A percentile compares a stretch with the other conserved stretches of the same genome.
Evolutionary conservation across 352 stramenopile genomes (phyloP).

Genomic region (Phytophthora tentaculata): DNA sequence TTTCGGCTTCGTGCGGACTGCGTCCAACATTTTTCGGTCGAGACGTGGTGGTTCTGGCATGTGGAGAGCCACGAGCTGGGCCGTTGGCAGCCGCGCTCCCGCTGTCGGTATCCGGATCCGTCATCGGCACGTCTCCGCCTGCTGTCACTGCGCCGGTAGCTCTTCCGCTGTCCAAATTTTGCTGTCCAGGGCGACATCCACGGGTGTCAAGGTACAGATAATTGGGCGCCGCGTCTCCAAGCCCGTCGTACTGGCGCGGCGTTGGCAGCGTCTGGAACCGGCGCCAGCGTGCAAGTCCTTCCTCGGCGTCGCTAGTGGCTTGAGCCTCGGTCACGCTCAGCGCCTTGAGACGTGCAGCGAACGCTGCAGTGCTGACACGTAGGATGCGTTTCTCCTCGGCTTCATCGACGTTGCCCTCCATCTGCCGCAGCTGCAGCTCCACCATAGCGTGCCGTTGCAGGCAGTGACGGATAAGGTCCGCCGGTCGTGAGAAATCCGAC

Average conservation of each 20-base stretch:
- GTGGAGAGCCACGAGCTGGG: conserved; percentile 3
- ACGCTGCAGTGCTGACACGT: conserved; percentile 27
- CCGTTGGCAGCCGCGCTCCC: conserved; percentile 9
- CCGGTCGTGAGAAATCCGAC: conserved; percentile 46
- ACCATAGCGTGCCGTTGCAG: conserved; percentile 63
- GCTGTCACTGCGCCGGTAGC: conserved; percentile 7
- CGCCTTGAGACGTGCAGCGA: conserved; percentile 36
- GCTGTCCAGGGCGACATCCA: conserved; percentile 17
- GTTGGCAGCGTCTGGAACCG: conserved; percentile 30
- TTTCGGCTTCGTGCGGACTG: conserved; percentile 25
- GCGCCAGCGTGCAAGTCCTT: conserved; percentile 39
- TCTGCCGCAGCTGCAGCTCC: conserved; percentile 50
- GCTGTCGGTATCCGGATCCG: conserved; percentile 26
- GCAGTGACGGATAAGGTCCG: conserved; percentile 51
- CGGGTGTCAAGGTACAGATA: conserved; percentile 70
- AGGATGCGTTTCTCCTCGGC: conserved; percentile 28
- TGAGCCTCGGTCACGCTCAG: conserved; percentile 30
- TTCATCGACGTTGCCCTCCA: conserved; percentile 30
- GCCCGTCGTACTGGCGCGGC: conserved; percentile 34
- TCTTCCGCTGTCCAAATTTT: conserved; percentile 4
- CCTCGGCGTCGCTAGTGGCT: conserved; percentile 24
- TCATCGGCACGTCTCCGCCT: conserved; percentile 45
- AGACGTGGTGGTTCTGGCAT: neutral
- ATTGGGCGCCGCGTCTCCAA: conserved; percentile 44
- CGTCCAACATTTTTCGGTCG: conserved; percentile 23